These are phyloP conservation scores for Whalleya microplaca DNA, from an alignment of 2,329 filamentous ascomycete species.

Conservation along the genomic window DNA sequence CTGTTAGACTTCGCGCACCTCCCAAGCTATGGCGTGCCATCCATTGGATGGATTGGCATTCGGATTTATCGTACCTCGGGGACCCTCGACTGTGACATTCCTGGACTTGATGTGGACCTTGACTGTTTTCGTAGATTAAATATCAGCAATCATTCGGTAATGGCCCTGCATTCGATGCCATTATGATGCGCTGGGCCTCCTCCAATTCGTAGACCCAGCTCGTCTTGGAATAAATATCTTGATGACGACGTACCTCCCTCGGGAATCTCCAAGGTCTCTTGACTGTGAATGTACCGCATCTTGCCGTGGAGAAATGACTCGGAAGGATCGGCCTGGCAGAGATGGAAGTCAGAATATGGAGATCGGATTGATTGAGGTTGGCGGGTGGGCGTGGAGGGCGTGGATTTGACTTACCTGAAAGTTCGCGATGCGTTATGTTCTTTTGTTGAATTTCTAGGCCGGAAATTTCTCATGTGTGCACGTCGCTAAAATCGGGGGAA, in stretches of 20 bases:
- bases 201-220: conserved; percentile 6
- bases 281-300: conserved; percentile 99
- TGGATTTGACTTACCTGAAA: conserved; percentile 25
- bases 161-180: conserved; percentile 5
- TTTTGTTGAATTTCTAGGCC: conserved; percentile 18
- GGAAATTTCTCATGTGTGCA: conserved; percentile 35
- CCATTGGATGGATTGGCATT: conserved; percentile 4
- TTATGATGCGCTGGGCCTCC: conserved; percentile 1
- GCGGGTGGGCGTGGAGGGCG: conserved; percentile 1
- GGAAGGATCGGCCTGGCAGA: conserved; percentile 35
- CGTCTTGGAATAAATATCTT: conserved; percentile 5
- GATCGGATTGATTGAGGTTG: not conserved
- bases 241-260: conserved; percentile 80
- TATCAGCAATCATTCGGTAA: conserved; percentile 38
- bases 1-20: conserved; percentile 36
- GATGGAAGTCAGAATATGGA: not conserved
- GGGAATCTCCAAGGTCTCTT: conserved; percentile 93
- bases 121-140: conserved; percentile 63
- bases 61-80: conserved; percentile 68
- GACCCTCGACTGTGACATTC: conserved; percentile 94
- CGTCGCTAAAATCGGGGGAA: conserved; percentile 36
- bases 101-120: conserved; percentile 97
- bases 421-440: not conserved
- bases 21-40: not conserved
- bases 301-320: conserved; percentile 63